A percentile compares a stretch with the other conserved stretches of the same genome.
Conservation (phyloP, 2,329 filamentous ascomycete genomes). For the Trichoderma citrinoviride region DNA sequence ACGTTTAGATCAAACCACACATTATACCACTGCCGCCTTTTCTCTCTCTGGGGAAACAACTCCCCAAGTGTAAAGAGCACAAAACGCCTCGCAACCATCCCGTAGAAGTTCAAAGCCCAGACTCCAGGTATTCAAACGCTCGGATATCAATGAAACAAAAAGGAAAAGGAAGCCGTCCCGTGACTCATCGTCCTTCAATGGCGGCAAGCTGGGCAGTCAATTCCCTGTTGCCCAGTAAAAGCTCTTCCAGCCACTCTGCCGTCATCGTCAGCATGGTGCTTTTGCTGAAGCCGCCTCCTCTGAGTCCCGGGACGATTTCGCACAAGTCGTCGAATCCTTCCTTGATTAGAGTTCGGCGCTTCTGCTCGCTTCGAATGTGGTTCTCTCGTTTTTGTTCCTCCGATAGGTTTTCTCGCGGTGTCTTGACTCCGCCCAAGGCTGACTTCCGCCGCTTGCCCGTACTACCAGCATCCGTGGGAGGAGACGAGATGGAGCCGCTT, state of each 20-base stretch:
- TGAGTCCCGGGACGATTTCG: conserved; percentile 71
- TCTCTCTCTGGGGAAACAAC: not conserved
- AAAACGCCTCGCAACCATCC: conserved; percentile 16
- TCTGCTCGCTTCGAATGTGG: conserved; percentile 85
- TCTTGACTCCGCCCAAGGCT: conserved; percentile 42
- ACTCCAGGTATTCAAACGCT: conserved; percentile 6
- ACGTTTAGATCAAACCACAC: not conserved
- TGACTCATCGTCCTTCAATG: conserved; percentile 29
- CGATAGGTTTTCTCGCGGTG: conserved; percentile 66
- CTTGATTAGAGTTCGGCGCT: conserved; percentile 76
- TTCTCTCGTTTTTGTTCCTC: conserved; percentile 83
- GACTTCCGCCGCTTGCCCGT: conserved; percentile 53
- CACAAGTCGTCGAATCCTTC: conserved; percentile 80
- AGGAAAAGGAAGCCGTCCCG: not conserved
- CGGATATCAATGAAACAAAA: not conserved
- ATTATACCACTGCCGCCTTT: conserved; percentile 8
- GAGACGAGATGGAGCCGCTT: conserved; percentile 33
- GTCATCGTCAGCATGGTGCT: conserved; percentile 74
- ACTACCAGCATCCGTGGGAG: conserved; percentile 29
- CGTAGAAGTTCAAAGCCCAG: not conserved
- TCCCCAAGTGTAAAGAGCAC: not conserved
- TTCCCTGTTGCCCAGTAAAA: conserved; percentile 65
- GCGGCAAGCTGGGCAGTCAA: conserved; percentile 53
- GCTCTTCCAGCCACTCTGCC: conserved; percentile 72
- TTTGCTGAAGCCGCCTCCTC: conserved; percentile 76